phyloP scores from a whole-genome alignment of 768 basidiomycete genomes.

The Lyophyllum atratum region DNA sequence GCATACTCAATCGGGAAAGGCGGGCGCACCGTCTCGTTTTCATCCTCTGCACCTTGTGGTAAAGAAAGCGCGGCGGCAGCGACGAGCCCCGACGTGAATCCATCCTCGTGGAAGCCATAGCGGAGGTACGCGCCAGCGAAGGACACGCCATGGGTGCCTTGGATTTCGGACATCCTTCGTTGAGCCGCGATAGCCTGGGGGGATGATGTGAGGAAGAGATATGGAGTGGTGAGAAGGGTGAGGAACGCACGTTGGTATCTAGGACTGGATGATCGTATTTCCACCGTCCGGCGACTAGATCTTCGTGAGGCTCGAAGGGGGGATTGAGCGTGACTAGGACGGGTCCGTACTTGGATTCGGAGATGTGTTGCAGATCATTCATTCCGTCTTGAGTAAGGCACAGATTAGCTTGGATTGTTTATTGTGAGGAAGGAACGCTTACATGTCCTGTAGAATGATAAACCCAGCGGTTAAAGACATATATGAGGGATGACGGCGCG shows the following conservation, averaged over 20 bases:
- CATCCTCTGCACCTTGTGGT: slow-evolving; percentile 17
- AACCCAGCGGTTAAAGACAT: neutral
- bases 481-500: neutral
- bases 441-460: slow-evolving; percentile 41
- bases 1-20: slow-evolving; percentile 47
- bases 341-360: slow-evolving; percentile 54
- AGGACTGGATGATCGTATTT: slow-evolving; percentile 72
- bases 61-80: slow-evolving; percentile 28
- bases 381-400: slow-evolving; percentile 53
- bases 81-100: slow-evolving; percentile 53
- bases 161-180: slow-evolving; percentile 53
- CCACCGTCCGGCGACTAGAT: slow-evolving; percentile 51
- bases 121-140: slow-evolving; percentile 74
- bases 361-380: slow-evolving; percentile 75
- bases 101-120: slow-evolving; percentile 85
- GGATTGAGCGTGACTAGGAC: slow-evolving; percentile 77
- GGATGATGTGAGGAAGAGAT: neutral
- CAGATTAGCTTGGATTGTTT: neutral
- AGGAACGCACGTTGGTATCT: slow-evolving; percentile 42
- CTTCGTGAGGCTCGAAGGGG: slow-evolving; percentile 55
- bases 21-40: slow-evolving; percentile 29
- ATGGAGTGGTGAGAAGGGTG: neutral
- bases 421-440: slow-evolving; percentile 11
- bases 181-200: slow-evolving; percentile 57
- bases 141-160: slow-evolving; percentile 60